Evolutionary conservation across 257 asterid species (phyloP).

Genomic region (Lantana camara): DNA sequence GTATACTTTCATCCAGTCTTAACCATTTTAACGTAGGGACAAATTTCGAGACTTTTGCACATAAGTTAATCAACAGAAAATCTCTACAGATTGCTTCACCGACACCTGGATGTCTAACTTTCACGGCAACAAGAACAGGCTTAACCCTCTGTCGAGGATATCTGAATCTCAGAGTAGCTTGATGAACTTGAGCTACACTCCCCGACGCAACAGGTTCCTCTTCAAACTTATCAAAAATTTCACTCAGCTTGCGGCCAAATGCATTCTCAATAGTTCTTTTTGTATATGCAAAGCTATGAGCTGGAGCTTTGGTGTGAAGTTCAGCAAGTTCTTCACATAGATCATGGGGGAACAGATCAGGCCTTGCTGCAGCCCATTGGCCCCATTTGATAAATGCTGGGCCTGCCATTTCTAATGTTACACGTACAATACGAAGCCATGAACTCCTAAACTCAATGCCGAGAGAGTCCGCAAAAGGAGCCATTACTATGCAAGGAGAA

Average conservation of each 20-base stretch:
- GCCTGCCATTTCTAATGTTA: slow-evolving; percentile 82
- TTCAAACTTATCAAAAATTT: slow-evolving; percentile 74
- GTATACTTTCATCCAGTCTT: slow-evolving; percentile 85
- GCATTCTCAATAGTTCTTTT: slow-evolving; percentile 71
- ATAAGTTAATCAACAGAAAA: slow-evolving; percentile 60
- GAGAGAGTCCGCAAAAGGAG: slow-evolving; percentile 74
- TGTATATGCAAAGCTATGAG: slow-evolving; percentile 77
- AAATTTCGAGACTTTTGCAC: slow-evolving; percentile 61
- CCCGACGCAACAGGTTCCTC: slow-evolving; percentile 92
- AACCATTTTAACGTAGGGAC: slow-evolving; percentile 80
- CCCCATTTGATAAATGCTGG: slow-evolving; percentile 98
- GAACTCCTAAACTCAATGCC: slow-evolving; percentile 66
- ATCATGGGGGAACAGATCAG: slow-evolving; percentile 83
- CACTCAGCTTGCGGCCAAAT: slow-evolving; percentile 69
- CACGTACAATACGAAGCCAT: slow-evolving; percentile 69
- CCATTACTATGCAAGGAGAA: slow-evolving; percentile 76
- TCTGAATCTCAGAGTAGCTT: slow-evolving; percentile 65
- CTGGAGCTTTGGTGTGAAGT: slow-evolving; percentile 82
- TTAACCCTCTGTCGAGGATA: slow-evolving; percentile 60
- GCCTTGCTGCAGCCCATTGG: slow-evolving; percentile 96
- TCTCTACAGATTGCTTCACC: slow-evolving; percentile 83
- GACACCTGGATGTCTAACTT: slow-evolving; percentile 94
- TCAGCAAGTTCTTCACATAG: slow-evolving; percentile 72
- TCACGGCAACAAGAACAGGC: slow-evolving; percentile 84
- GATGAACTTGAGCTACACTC: slow-evolving; percentile 87